These are phyloP conservation scores for Raphanus hybrid DNA, from an alignment of 441 rosid species.

Conservation along the genomic window DNA sequence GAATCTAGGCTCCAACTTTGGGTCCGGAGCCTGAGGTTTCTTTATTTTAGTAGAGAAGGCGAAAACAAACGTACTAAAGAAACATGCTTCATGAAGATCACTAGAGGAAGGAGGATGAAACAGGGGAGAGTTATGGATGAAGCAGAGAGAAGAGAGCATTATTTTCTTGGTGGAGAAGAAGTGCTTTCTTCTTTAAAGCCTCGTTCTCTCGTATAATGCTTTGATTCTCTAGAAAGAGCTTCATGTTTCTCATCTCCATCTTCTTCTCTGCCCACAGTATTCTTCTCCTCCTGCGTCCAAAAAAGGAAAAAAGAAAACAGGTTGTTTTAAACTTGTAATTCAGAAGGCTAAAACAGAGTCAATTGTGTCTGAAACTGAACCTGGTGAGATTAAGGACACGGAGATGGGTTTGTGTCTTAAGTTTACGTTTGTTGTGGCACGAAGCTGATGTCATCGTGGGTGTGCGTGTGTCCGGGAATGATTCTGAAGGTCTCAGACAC, in stretches of 20 bases:
- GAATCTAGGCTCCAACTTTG: background rate
- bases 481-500: conserved; percentile 38
- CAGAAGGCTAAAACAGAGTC: conserved; percentile 3
- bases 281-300: conserved; percentile 47
- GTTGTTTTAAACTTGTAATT: background rate
- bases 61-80: background rate
- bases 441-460: conserved; percentile 16
- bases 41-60: conserved; percentile 5
- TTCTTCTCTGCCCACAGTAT: conserved; percentile 35
- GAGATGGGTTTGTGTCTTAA: conserved; percentile 29
- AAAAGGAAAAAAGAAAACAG: background rate
- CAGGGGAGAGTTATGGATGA: conserved; percentile 38
- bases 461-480: conserved; percentile 17
- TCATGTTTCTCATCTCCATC: conserved; percentile 66
- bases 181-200: conserved; percentile 68
- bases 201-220: conserved; percentile 70
- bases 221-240: conserved; percentile 66
- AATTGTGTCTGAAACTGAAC: conserved; percentile 35
- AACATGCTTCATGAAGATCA: conserved; percentile 13
- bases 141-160: conserved; percentile 57
- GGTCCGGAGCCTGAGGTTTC: background rate
- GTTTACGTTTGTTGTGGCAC: conserved; percentile 32
- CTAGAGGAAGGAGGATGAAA: background rate
- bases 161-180: conserved; percentile 74
- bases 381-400: conserved; percentile 48